phyloP scores from a whole-genome alignment of 2,329 filamentous ascomycete genomes.

The Seiridium unicorne region DNA sequence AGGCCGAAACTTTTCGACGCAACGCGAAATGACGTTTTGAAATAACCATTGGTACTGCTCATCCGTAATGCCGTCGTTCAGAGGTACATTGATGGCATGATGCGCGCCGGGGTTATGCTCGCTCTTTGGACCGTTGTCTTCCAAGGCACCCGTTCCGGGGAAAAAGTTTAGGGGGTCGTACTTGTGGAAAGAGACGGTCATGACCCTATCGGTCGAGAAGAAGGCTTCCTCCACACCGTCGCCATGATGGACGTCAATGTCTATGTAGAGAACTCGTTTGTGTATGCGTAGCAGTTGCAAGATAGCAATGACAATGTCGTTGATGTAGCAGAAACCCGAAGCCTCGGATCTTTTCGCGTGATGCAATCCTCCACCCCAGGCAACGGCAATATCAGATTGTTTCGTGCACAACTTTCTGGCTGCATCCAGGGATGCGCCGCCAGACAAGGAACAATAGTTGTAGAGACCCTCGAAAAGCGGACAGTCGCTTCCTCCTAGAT shows the following conservation, averaged over 20 bases:
- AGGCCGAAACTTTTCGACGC: constrained; percentile 82
- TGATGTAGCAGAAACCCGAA: constrained; percentile 97
- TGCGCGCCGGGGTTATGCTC: constrained; percentile 85
- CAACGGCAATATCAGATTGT: constrained; percentile 93
- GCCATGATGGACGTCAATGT: constrained; percentile 90
- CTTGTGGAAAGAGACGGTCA: constrained; percentile 96
- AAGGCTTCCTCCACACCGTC: constrained; percentile 92
- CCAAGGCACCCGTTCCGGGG: constrained; percentile 83
- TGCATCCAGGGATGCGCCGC: constrained; percentile 86
- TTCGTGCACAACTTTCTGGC: constrained; percentile 83
- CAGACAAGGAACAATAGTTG: constrained; percentile 92
- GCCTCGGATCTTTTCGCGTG: constrained; percentile 95
- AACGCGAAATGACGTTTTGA: constrained; percentile 73
- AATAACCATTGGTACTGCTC: constrained; percentile 86
- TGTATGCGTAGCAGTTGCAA: constrained; percentile 81
- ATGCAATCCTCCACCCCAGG: constrained; percentile 95
- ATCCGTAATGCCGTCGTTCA: constrained; percentile 89
- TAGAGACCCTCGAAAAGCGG: constrained; percentile 95
- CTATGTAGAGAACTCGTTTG: constrained; percentile 87
- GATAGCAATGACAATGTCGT: constrained; percentile 94
- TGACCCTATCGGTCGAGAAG: constrained; percentile 83
- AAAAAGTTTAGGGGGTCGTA: constrained; percentile 85
- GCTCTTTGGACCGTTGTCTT: constrained; percentile 80
- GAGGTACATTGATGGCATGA: constrained; percentile 85
- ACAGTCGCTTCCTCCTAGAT: constrained; percentile 88